phyloP scores from a whole-genome alignment of 148 eudicot genomes.

The Rhododendron kiyosumense region DNA sequence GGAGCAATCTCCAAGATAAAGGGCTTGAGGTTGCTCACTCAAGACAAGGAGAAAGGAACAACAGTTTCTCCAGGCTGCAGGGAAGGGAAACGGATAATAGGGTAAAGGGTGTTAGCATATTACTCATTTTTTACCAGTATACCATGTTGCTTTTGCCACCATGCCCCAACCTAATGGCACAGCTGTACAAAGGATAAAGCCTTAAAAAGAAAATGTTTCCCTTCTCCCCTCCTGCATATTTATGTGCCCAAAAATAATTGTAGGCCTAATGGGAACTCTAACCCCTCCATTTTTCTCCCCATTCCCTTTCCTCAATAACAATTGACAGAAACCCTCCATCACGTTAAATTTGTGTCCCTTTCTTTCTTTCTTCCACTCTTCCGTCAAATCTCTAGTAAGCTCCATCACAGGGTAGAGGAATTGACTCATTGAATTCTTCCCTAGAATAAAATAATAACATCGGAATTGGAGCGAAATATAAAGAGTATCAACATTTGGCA shows the following conservation, averaged over 20 bases:
- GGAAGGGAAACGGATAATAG: background rate
- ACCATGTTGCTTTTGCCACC: background rate
- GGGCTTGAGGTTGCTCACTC: background rate
- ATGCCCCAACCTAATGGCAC: background rate
- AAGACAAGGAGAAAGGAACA: background rate
- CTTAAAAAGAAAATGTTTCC: background rate
- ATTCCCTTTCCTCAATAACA: background rate
- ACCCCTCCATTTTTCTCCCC: background rate
- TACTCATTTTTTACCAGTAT: background rate
- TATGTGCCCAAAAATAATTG: background rate
- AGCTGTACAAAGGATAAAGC: background rate
- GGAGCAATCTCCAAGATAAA: background rate
- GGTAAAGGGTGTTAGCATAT: background rate
- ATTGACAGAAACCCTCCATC: background rate
- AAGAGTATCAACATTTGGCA: background rate
- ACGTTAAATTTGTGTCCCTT: background rate
- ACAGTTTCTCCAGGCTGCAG: background rate
- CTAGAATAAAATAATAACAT: background rate
- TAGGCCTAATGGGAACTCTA: background rate
- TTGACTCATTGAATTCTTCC: too few species aligned
- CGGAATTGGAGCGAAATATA: background rate
- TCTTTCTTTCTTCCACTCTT: background rate
- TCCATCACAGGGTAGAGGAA: background rate
- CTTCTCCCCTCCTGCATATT: background rate
- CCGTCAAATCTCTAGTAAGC: background rate